Evolutionary conservation across 495 filamentous ascomycete species (phyloP).

Genomic region (Tuber melanosporum): DNA sequence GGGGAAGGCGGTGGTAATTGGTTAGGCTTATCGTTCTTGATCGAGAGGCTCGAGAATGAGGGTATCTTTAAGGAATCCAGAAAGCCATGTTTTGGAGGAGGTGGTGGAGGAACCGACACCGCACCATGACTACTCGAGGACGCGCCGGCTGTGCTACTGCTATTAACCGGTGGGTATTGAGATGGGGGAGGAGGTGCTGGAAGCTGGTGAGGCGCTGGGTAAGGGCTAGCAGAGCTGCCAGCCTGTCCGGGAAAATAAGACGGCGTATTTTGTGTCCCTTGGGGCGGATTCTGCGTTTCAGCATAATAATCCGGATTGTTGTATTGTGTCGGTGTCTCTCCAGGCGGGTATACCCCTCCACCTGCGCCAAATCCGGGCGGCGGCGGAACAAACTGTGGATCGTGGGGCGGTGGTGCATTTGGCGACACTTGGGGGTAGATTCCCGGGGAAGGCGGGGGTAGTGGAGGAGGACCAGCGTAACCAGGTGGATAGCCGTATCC

Average conservation of each 20-base stretch:
- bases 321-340: conserved; percentile 33
- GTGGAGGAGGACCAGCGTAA: conserved; percentile 9
- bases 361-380: conserved; percentile 35
- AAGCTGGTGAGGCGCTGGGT: conserved; percentile 18
- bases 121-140: not conserved
- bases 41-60: conserved; percentile 22
- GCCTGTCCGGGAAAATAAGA: not conserved
- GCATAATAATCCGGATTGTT: conserved; percentile 39
- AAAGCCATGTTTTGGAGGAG: conserved; percentile 8
- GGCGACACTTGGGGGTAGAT: conserved; percentile 17
- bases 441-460: conserved; percentile 18
- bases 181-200: conserved; percentile 22
- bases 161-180: conserved; percentile 21
- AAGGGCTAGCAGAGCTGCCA: conserved; percentile 14
- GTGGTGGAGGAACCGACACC: conserved; percentile 14
- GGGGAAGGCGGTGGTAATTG: conserved; percentile 58
- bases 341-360: conserved; percentile 33
- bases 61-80: conserved; percentile 20
- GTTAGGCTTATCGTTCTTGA: conserved; percentile 17
- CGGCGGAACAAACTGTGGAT: conserved; percentile 26
- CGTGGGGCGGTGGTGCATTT: conserved; percentile 25
- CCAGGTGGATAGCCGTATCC: conserved; percentile 29
- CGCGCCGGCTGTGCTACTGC: conserved; percentile 11
- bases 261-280: not conserved
- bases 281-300: conserved; percentile 10